These are phyloP conservation scores for Andalucia godoyi DNA, from an alignment of 78 protist genomes.

Conservation along the genomic window DNA sequence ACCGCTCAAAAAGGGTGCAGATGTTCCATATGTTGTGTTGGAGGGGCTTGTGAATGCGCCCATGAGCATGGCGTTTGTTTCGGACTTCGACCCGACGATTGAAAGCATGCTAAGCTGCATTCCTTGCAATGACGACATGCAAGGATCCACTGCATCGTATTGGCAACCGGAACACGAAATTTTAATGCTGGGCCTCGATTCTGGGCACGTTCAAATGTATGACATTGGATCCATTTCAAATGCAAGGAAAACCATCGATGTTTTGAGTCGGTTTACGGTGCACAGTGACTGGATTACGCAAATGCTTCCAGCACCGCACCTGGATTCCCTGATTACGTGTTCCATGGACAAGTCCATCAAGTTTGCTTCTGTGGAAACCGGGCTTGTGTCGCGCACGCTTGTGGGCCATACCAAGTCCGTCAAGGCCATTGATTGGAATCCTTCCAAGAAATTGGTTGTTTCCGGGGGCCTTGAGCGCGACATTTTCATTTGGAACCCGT, in stretches of 20 bases:
- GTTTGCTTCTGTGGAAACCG: neutral
- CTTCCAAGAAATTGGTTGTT: neutral
- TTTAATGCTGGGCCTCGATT: neutral
- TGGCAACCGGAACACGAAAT: neutral
- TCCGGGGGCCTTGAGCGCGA: neutral
- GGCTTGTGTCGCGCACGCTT: neutral
- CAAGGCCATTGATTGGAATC: neutral
- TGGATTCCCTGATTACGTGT: neutral
- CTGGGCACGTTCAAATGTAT: neutral
- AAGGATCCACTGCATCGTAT: too few species aligned
- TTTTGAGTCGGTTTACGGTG: neutral
- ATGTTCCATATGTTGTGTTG: too few species aligned
- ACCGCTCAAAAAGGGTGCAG: too few species aligned
- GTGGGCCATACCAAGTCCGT: neutral
- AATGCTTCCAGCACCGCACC: neutral
- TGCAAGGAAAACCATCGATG: neutral
- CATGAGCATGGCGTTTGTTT: too few species aligned
- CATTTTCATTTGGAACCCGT: neutral
- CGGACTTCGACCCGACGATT: too few species aligned
- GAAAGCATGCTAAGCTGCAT: too few species aligned
- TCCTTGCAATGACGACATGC: too few species aligned
- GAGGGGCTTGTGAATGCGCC: too few species aligned
- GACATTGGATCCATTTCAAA: neutral
- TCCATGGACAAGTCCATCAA: neutral
- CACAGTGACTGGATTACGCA: constrained; percentile 10